These are phyloP conservation scores for Drechmeria coniospora DNA, from an alignment of 2,329 filamentous ascomycete genomes.

Conservation along the genomic window DNA sequence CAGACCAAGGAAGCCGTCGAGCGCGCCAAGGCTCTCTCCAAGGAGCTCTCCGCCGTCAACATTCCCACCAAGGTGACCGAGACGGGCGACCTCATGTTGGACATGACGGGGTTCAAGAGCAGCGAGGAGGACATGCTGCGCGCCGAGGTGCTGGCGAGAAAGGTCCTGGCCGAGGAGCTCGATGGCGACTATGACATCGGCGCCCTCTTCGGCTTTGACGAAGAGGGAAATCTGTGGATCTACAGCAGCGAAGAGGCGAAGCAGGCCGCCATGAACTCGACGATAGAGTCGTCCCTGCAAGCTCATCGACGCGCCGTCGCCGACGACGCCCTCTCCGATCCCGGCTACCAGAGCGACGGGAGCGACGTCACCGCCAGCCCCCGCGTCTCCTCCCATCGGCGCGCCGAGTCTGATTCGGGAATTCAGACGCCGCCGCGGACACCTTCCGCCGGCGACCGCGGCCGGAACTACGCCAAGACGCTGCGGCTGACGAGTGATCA, in stretches of 20 bases:
- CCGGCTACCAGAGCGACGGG: conserved; percentile 88
- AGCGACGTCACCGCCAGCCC: conserved; percentile 40
- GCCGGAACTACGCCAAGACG: conserved; percentile 90
- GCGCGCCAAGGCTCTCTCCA: conserved; percentile 70
- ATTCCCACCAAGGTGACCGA: conserved; percentile 90
- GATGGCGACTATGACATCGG: conserved; percentile 95
- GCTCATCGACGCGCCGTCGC: conserved; percentile 34
- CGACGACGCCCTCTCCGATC: conserved; percentile 78
- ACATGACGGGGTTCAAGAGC: conserved; percentile 94
- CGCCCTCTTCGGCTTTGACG: conserved; percentile 84
- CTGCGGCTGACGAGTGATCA: conserved; percentile 89
- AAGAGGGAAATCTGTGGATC: conserved; percentile 97
- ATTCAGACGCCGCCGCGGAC: conserved; percentile 51
- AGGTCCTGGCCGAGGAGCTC: conserved; percentile 81
- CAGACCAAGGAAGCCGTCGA: conserved; percentile 62
- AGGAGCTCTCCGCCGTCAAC: conserved; percentile 76
- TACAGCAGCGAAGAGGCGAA: conserved; percentile 97
- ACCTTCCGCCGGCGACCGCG: conserved; percentile 53
- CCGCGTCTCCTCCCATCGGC: conserved; percentile 34
- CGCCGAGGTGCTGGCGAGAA: conserved; percentile 84
- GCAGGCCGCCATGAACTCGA: conserved; percentile 61
- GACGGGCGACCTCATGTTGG: conserved; percentile 85
- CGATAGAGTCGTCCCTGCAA: conserved; percentile 34
- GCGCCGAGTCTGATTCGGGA: conserved; percentile 50
- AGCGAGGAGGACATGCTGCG: conserved; percentile 84